phyloP scores from a whole-genome alignment of 1,139 yeast species.

The Zygoascus hellenicus region DNA sequence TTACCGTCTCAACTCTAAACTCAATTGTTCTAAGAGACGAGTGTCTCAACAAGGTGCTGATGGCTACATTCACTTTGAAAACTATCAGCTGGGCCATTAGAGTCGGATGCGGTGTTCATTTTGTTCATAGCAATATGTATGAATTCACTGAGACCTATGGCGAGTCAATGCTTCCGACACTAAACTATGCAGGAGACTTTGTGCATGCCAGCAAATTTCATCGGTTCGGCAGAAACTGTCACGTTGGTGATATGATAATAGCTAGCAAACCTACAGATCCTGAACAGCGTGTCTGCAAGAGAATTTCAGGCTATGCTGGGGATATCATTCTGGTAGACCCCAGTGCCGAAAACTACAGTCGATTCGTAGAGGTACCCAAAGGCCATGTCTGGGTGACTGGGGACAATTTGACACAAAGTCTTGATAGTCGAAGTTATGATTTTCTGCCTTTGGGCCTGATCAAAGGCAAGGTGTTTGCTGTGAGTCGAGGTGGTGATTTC shows the following conservation, averaged over 20 bases:
- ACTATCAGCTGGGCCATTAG: slow-evolving; percentile 37
- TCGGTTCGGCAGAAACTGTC: slow-evolving; percentile 53
- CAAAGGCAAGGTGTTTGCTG: slow-evolving; percentile 83
- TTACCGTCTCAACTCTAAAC: too few relatives aligned
- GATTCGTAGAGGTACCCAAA: slow-evolving; percentile 47
- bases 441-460: slow-evolving; percentile 83
- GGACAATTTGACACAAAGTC: slow-evolving; percentile 80
- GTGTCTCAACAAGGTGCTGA: neutral
- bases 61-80: slow-evolving; percentile 3
- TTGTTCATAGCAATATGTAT: slow-evolving; percentile 58
- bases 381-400: slow-evolving; percentile 99
- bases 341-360: slow-evolving; percentile 35
- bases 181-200: slow-evolving; percentile 67
- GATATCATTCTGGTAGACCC: slow-evolving; percentile 81
- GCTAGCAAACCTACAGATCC: slow-evolving; percentile 91
- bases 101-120: slow-evolving; percentile 64
- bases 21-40: too few relatives aligned
- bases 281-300: slow-evolving; percentile 75
- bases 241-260: slow-evolving; percentile 83
- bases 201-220: slow-evolving; percentile 67
- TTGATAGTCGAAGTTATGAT: slow-evolving; percentile 86
- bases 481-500: slow-evolving; percentile 19
- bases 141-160: slow-evolving; percentile 84
- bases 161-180: slow-evolving; percentile 92
- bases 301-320: slow-evolving; percentile 96